Conservation (phyloP, 805 yeast genomes). For the Sungouiozyma intestinalis region DNA sequence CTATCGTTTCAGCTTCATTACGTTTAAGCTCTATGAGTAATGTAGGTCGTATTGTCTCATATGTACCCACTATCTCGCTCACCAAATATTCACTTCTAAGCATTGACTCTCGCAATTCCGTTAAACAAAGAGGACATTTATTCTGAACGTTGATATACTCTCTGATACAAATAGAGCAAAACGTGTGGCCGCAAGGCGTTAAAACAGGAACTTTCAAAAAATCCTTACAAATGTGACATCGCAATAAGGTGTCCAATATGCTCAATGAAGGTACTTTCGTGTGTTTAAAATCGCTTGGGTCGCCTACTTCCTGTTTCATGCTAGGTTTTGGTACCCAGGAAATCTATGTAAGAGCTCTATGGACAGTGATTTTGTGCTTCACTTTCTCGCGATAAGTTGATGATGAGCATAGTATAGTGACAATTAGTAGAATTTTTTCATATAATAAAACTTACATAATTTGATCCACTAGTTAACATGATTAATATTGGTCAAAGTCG, state of each 20-base stretch:
- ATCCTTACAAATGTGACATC: conserved; percentile 88
- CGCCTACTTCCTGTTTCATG: conserved; percentile 31
- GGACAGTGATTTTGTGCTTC: no score
- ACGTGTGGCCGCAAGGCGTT: conserved; percentile 80
- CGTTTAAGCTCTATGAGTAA: conserved; percentile 26
- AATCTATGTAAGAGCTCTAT: no score
- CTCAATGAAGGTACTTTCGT: conserved; percentile 46
- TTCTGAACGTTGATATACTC: conserved; percentile 49
- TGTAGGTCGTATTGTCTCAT: conserved; percentile 32
- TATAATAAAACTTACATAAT: no score
- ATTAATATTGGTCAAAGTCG: no score
- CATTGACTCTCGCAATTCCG: conserved; percentile 58
- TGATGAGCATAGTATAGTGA: neutral
- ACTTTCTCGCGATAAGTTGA: neutral
- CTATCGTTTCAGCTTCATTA: neutral
- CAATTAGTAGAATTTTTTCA: neutral
- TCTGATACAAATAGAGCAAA: conserved; percentile 80
- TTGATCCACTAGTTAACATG: no score
- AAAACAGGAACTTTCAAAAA: conserved; percentile 68
- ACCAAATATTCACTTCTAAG: conserved; percentile 55
- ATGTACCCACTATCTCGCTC: conserved; percentile 60
- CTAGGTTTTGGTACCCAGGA: neutral
- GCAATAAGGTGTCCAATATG: conserved; percentile 55
- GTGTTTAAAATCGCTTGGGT: conserved; percentile 60
- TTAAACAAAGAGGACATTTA: conserved; percentile 70